Evolutionary conservation across 441 rosid species (phyloP).

Genomic region (Croton laevigatus): DNA sequence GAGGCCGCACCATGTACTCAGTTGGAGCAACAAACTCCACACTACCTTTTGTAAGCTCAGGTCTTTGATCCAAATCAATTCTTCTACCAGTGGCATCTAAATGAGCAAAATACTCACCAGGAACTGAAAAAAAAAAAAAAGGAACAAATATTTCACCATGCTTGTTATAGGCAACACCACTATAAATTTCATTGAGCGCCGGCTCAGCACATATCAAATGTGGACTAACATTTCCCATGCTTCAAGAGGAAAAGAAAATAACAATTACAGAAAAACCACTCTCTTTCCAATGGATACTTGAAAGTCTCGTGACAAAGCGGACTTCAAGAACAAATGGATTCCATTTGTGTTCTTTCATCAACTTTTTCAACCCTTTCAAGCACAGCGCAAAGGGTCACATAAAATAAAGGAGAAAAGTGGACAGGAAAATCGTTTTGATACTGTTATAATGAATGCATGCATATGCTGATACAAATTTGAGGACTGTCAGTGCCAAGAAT

Average conservation of each 20-base stretch:
- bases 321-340: neutral
- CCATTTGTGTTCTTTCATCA: neutral
- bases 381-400: neutral
- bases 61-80: slow-evolving; percentile 92
- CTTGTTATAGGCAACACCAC: neutral
- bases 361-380: neutral
- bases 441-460: neutral
- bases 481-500: neutral
- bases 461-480: neutral
- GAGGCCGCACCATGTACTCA: slow-evolving; percentile 99
- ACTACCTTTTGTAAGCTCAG: slow-evolving; percentile 92
- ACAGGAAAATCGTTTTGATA: neutral
- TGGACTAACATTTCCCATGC: neutral
- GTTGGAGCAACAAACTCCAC: slow-evolving; percentile 98
- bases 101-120: slow-evolving; percentile 91
- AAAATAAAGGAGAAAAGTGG: neutral
- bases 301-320: neutral
- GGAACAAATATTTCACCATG: neutral
- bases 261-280: neutral
- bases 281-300: neutral
- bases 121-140: slow-evolving; percentile 46
- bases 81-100: slow-evolving; percentile 92
- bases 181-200: neutral
- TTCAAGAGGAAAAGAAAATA: neutral
- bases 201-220: neutral